A percentile compares a stretch with the other conserved stretches of the same genome.
Conservation (phyloP, 106 monocot species). For the Cymbidium sinense region DNA sequence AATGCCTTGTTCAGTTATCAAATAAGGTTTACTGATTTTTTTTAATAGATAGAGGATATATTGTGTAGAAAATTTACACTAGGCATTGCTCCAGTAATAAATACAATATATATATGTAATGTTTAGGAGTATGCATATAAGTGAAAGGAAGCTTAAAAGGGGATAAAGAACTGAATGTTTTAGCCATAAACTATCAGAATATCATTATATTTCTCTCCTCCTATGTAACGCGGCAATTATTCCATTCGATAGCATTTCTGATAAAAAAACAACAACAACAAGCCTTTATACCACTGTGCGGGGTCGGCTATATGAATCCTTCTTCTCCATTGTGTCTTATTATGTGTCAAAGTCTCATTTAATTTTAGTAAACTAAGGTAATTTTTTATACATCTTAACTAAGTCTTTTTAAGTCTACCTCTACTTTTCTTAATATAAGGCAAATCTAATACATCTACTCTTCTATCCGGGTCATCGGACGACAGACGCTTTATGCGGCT, state of each 20-base stretch:
- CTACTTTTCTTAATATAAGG: too few species aligned
- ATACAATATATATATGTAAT: slow-evolving; percentile 3
- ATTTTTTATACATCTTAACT: too few species aligned
- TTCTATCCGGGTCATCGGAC: too few species aligned
- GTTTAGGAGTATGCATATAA: background rate
- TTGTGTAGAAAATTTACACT: background rate
- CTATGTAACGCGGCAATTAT: background rate
- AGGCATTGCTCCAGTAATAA: background rate
- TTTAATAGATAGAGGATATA: background rate
- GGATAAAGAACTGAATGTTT: background rate
- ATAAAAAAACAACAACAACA: too few species aligned
- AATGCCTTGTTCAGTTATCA: slow-evolving; percentile 74
- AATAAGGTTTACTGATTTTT: slow-evolving; percentile 47
- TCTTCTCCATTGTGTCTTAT: too few species aligned
- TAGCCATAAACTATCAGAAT: slow-evolving; percentile 1
- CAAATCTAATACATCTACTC: too few species aligned
- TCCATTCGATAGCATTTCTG: background rate
- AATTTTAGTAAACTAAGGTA: too few species aligned
- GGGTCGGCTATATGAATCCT: too few species aligned
- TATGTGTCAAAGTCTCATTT: too few species aligned
- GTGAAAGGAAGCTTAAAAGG: background rate
- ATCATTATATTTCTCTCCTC: background rate
- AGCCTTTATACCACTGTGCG: too few species aligned
- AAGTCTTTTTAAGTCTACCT: too few species aligned
- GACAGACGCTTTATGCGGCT: too few species aligned